Percentiles rank a stretch among this genome's conserved stretches.
Conservation (phyloP, 805 yeast species). For the Cyberlindnera xylosilytica region DNA sequence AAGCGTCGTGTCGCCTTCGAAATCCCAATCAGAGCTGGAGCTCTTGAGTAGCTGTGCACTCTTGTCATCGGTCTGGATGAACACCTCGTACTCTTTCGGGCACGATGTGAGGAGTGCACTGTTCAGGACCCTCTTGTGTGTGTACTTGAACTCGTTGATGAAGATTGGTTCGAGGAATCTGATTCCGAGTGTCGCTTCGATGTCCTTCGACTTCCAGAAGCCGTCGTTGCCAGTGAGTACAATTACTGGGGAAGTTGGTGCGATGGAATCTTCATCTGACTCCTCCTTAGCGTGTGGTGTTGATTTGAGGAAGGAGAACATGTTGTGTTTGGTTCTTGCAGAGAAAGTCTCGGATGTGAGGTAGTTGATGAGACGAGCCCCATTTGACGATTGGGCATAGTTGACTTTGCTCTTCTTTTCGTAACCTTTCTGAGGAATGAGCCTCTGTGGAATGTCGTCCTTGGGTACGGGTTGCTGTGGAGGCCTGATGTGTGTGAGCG, state of each 20-base stretch:
- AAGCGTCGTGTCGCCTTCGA: not conserved
- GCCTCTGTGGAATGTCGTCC: conserved; percentile 7
- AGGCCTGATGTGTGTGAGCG: conserved; percentile 1
- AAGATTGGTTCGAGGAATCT: conserved; percentile 38
- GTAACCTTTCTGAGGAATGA: conserved; percentile 1
- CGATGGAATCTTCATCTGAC: not conserved
- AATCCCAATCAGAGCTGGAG: not conserved
- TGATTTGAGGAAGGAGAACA: not conserved
- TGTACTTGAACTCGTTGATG: conserved; percentile 33
- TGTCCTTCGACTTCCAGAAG: conserved; percentile 24
- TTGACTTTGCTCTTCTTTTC: conserved; percentile 4
- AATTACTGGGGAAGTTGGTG: conserved; percentile 23
- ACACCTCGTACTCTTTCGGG: conserved; percentile 34
- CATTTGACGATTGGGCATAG: conserved; percentile 20
- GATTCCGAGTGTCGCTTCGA: conserved; percentile 28
- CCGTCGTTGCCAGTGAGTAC: conserved; percentile 21
- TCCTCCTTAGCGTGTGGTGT: not conserved
- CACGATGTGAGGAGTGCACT: conserved; percentile 38
- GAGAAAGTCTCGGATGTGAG: conserved; percentile 33
- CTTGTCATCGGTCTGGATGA: conserved; percentile 21
- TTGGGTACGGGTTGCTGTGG: not conserved
- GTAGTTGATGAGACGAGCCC: conserved; percentile 36
- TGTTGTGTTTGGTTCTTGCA: conserved; percentile 14
- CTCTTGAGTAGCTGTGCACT: not conserved
- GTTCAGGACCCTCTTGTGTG: conserved; percentile 36